These are phyloP conservation scores for Oxyria digyna DNA, from an alignment of 148 eudicot genomes.

Conservation along the genomic window DNA sequence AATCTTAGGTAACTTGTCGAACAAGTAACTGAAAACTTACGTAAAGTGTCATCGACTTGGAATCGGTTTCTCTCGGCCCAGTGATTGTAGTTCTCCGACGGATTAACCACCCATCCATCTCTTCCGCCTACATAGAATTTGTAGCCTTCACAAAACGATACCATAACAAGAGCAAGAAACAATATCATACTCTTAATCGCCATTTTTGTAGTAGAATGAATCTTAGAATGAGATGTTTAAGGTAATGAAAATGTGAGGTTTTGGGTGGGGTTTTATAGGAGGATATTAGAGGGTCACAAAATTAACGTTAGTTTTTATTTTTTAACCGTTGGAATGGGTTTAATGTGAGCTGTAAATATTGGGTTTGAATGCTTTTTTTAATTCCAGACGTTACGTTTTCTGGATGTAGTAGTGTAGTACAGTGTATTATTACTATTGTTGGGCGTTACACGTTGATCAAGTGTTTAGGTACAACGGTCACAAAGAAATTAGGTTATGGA, in stretches of 20 bases:
- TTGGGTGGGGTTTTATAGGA: neutral
- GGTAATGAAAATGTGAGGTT: no score
- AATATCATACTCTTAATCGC: neutral
- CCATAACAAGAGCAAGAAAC: conserved; percentile 4
- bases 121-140: conserved; percentile 58
- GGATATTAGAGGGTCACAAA: neutral
- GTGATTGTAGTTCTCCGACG: conserved; percentile 47
- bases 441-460: neutral
- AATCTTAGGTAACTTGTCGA: neutral
- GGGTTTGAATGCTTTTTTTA: neutral
- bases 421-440: neutral
- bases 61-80: conserved; percentile 67
- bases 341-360: conserved; percentile 1
- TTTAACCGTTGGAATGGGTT: conserved; percentile 1
- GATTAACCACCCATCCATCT: conserved; percentile 56
- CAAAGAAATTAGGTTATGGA: neutral
- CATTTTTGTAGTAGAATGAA: neutral
- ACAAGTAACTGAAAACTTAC: conserved; percentile 25
- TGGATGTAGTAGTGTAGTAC: neutral
- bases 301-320: neutral
- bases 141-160: conserved; percentile 21
- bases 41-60: conserved; percentile 56
- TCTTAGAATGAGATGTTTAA: no score
- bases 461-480: neutral
- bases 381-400: neutral